Evolutionary conservation across 75 land plant species (phyloP).

Genomic region (Pinus tabuliformis): DNA sequence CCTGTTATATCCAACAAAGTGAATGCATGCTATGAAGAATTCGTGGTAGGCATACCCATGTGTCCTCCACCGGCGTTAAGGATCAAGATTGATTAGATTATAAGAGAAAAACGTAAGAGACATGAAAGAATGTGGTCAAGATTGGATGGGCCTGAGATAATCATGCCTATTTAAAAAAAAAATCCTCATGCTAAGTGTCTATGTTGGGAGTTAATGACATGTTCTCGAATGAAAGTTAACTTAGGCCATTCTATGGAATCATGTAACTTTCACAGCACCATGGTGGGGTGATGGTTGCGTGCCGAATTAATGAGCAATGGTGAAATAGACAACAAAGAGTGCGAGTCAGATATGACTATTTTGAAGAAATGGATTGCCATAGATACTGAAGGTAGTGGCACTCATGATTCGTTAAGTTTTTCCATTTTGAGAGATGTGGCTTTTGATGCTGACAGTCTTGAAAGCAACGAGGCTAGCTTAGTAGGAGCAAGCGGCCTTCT

Average conservation of each 20-base stretch:
- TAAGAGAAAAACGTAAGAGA: constrained; percentile 42
- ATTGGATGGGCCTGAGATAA: constrained; percentile 61
- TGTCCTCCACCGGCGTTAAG: constrained; percentile 1
- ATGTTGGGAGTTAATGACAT: constrained; percentile 79
- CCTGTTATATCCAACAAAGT: no score
- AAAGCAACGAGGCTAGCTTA: constrained; percentile 12
- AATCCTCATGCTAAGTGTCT: constrained; percentile 56
- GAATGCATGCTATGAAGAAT: background rate
- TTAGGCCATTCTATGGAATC: background rate
- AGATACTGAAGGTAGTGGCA: constrained; percentile 12
- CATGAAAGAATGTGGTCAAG: constrained; percentile 58
- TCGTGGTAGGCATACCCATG: background rate
- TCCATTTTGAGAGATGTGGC: constrained; percentile 32
- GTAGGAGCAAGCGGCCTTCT: constrained; percentile 69
- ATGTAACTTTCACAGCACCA: constrained; percentile 12
- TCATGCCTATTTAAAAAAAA: constrained; percentile 32
- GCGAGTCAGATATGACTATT: constrained; percentile 30
- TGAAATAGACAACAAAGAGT: constrained; percentile 17
- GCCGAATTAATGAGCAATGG: constrained; percentile 51
- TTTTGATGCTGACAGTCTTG: constrained; percentile 6
- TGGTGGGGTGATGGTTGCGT: constrained; percentile 63
- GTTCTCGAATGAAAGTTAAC: constrained; percentile 21
- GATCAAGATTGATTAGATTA: constrained; percentile 40
- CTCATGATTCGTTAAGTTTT: constrained; percentile 30
- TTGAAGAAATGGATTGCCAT: constrained; percentile 35